A percentile compares a stretch with the other conserved stretches of the same genome.
These are phyloP conservation scores for Pseudevernia furfuracea DNA, from an alignment of 495 filamentous ascomycete species.

Conservation along the genomic window DNA sequence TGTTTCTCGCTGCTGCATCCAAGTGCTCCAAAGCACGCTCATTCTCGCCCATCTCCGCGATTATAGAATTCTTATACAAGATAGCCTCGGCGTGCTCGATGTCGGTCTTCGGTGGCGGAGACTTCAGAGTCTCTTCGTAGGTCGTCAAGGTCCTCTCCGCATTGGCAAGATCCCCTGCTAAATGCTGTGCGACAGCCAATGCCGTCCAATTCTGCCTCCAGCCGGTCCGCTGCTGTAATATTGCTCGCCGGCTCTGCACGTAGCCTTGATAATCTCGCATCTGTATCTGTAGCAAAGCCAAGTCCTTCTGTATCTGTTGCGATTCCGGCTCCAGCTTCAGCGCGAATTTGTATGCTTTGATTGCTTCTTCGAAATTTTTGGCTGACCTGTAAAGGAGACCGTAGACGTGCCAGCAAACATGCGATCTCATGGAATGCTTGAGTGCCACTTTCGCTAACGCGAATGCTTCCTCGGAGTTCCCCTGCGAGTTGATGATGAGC, in stretches of 20 bases:
- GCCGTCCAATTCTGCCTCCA: slow-evolving; percentile 93
- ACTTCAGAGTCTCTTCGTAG: slow-evolving; percentile 86
- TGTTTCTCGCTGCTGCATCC: slow-evolving; percentile 63
- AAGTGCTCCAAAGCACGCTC: slow-evolving; percentile 81
- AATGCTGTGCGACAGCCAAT: slow-evolving; percentile 83
- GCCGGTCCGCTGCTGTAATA: slow-evolving; percentile 73
- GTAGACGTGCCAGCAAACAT: slow-evolving; percentile 99
- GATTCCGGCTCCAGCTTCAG: slow-evolving; percentile 87
- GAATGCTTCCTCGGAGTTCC: slow-evolving; percentile 89
- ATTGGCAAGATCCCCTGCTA: slow-evolving; percentile 71
- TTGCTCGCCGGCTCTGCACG: slow-evolving; percentile 71
- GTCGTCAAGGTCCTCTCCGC: slow-evolving; percentile 87
- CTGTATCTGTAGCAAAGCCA: slow-evolving; percentile 89
- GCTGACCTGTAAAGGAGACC: slow-evolving; percentile 84
- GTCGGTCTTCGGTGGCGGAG: slow-evolving; percentile 64
- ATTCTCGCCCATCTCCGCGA: slow-evolving; percentile 75
- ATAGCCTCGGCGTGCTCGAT: slow-evolving; percentile 92
- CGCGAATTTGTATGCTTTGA: slow-evolving; percentile 96
- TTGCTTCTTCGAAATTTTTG: slow-evolving; percentile 97
- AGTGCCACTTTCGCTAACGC: slow-evolving; percentile 83
- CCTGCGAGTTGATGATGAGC: slow-evolving; percentile 84
- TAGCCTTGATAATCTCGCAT: slow-evolving; percentile 95
- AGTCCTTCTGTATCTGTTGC: slow-evolving; percentile 84
- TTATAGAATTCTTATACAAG: slow-evolving; percentile 92
- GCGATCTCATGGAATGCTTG: slow-evolving; percentile 92